These are phyloP conservation scores for Eremothecium sinecaudum DNA, from an alignment of 1,139 yeast genomes.

Conservation along the genomic window DNA sequence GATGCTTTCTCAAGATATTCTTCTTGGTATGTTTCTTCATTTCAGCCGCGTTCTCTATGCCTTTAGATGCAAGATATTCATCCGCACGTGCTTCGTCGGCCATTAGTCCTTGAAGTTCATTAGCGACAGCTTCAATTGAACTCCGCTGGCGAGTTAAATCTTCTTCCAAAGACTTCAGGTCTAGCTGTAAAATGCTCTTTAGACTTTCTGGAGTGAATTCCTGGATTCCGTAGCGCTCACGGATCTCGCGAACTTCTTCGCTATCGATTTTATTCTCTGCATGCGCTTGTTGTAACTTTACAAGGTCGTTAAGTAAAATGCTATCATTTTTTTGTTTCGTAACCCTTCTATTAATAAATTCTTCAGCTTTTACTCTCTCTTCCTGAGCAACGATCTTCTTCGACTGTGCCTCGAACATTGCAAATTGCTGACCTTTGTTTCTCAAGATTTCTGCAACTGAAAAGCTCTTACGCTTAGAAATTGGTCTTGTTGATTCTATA, in stretches of 20 bases:
- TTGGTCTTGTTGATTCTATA: constrained; percentile 81
- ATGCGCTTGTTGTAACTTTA: constrained; percentile 28
- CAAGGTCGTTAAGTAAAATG: constrained; percentile 22
- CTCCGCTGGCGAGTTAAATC: constrained; percentile 24
- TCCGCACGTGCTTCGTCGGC: constrained; percentile 31
- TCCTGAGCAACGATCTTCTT: constrained; percentile 54
- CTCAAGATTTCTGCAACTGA: constrained; percentile 91
- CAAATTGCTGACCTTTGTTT: constrained; percentile 87
- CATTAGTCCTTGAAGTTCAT: constrained; percentile 31
- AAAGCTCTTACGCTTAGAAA: constrained; percentile 73
- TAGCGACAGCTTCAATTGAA: constrained; percentile 31
- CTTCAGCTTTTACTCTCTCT: constrained; percentile 44
- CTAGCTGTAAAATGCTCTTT: constrained; percentile 33
- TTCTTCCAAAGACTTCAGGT: constrained; percentile 34
- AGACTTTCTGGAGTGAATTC: constrained; percentile 48
- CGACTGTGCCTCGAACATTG: constrained; percentile 66
- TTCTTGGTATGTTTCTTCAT: constrained; percentile 42
- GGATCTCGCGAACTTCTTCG: constrained; percentile 40
- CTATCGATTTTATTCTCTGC: constrained; percentile 25
- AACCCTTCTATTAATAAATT: constrained; percentile 41
- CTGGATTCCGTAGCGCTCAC: constrained; percentile 43
- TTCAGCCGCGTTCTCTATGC: constrained; percentile 28
- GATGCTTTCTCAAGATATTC: constrained; percentile 45
- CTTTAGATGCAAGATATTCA: constrained; percentile 26
- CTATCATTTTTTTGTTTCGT: constrained; percentile 31